phyloP scores from a whole-genome alignment of 768 basidiomycete genomes.

The Rhizopogon rudus region DNA sequence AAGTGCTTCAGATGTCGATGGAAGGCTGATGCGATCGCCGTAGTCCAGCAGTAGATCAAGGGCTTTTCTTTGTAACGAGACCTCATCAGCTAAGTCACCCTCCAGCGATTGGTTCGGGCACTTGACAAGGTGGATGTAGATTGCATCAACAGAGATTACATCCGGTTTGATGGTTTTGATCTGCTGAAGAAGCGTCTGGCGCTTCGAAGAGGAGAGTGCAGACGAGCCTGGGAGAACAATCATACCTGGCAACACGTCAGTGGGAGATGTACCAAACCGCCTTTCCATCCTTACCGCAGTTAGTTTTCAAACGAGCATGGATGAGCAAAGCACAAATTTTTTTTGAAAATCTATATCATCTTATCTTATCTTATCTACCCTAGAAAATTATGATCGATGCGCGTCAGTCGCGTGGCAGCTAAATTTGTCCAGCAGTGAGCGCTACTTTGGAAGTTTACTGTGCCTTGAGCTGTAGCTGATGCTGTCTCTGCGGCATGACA shows the following conservation, averaged over 20 bases:
- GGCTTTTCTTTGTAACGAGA: conserved; percentile 43
- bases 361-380: too few relatives aligned
- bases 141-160: conserved; percentile 69
- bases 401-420: too few relatives aligned
- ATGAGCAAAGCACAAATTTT: too few relatives aligned
- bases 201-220: conserved; percentile 65
- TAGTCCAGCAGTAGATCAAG: conserved; percentile 77
- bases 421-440: too few relatives aligned
- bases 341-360: too few relatives aligned
- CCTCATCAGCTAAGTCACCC: conserved; percentile 37
- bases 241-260: conserved; percentile 40
- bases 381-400: too few relatives aligned
- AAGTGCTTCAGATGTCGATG: conserved; percentile 34
- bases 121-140: conserved; percentile 85
- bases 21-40: conserved; percentile 66
- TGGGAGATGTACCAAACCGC: background rate
- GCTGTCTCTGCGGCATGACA: background rate
- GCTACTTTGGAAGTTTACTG: too few relatives aligned
- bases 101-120: conserved; percentile 43
- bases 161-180: conserved; percentile 50
- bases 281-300: background rate
- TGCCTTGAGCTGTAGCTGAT: background rate
- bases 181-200: conserved; percentile 55
- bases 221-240: conserved; percentile 77
- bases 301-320: background rate